Percentiles rank a stretch among this genome's conserved stretches.
Evolutionary conservation across 2,329 filamentous ascomycete species (phyloP).

Genomic region (Raffaelea arxii): DNA sequence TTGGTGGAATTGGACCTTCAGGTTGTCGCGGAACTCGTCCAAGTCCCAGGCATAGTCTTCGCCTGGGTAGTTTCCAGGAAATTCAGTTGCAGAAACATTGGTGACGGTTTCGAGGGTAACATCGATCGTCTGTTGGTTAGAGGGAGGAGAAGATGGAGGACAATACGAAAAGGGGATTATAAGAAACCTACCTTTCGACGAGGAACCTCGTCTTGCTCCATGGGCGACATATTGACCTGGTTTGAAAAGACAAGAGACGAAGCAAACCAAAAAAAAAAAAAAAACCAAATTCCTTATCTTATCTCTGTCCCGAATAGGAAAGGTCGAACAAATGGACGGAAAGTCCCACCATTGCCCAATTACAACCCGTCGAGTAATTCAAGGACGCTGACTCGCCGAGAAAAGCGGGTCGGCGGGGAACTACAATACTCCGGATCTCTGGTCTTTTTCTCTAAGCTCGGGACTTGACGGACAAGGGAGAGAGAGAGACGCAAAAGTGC

Average conservation of each 20-base stretch:
- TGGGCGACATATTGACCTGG: constrained; percentile 29
- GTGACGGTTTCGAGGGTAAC: constrained; percentile 87
- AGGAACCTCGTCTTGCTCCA: constrained; percentile 43
- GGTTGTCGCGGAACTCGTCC: constrained; percentile 28
- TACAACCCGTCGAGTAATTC: constrained; percentile 9
- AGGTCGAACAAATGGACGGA: no score
- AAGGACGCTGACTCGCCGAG: constrained; percentile 11
- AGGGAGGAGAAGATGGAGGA: neutral
- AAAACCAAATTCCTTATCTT: no score
- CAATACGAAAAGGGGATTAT: neutral
- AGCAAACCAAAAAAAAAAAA: no score
- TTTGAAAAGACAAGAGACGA: no score
- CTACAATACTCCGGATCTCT: constrained; percentile 8
- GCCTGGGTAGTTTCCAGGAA: constrained; percentile 80
- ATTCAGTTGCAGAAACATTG: constrained; percentile 82
- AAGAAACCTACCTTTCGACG: constrained; percentile 44
- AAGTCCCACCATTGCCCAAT: constrained; percentile 8
- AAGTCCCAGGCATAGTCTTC: constrained; percentile 56
- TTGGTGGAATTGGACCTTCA: constrained; percentile 66
- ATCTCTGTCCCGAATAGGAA: no score
- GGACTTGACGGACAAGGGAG: constrained; percentile 12
- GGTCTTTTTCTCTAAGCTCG: constrained; percentile 12
- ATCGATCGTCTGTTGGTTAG: constrained; percentile 56
- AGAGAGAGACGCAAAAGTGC: neutral
- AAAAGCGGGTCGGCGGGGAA: constrained; percentile 10